These are phyloP conservation scores for Udeniomyces megalosporus DNA, from an alignment of 768 basidiomycete species.

Conservation along the genomic window DNA sequence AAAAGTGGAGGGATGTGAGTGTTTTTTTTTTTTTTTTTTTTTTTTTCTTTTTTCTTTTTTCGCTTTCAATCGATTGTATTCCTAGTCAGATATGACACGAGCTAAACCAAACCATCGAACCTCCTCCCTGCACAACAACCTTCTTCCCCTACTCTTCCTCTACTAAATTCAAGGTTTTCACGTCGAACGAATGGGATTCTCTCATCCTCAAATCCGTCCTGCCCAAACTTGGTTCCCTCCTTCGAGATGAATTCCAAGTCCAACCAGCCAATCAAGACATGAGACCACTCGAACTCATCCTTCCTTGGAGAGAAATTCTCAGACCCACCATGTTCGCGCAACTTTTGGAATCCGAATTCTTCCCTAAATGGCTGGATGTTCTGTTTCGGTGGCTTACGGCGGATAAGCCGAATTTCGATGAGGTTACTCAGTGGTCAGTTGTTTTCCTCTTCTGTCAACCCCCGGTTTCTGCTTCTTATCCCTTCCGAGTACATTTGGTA, in stretches of 20 bases:
- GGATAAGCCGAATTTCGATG: constrained; percentile 69
- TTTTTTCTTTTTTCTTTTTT: constrained; percentile 28
- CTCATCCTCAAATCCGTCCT: constrained; percentile 80
- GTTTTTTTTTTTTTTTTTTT: not conserved
- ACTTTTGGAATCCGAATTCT: constrained; percentile 78
- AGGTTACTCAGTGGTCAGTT: constrained; percentile 82
- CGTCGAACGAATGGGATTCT: constrained; percentile 69
- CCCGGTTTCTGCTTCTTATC: not conserved
- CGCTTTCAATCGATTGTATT: constrained; percentile 64
- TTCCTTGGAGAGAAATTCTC: constrained; percentile 54
- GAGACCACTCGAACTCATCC: constrained; percentile 52
- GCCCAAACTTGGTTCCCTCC: constrained; percentile 66
- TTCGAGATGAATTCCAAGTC: constrained; percentile 73
- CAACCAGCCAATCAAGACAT: constrained; percentile 85
- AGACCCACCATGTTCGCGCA: constrained; percentile 63
- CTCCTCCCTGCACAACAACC: too few species aligned
- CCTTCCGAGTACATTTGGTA: not conserved
- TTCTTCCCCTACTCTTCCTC: not conserved
- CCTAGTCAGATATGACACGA: too few species aligned
- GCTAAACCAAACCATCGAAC: too few species aligned
- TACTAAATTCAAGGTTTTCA: constrained; percentile 44
- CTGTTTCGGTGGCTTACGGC: constrained; percentile 87
- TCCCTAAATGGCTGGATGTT: constrained; percentile 90
- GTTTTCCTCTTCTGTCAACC: not conserved
- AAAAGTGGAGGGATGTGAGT: constrained; percentile 65